Conservation (phyloP, 2,329 filamentous ascomycete genomes). For the Ceratocystis lukuohia region DNA sequence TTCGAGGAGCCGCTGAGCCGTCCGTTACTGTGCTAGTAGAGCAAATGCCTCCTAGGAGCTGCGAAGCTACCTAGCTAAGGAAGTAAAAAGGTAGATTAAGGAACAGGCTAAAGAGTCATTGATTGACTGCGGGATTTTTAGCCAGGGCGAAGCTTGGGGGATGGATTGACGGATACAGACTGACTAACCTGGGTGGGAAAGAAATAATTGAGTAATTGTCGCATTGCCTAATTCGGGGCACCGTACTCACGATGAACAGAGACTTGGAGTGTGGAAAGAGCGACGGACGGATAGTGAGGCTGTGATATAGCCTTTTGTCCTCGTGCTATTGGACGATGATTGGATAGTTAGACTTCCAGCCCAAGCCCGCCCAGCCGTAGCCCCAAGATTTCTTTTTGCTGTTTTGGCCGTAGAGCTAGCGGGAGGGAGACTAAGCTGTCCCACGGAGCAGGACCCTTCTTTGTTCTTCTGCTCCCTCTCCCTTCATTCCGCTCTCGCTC, state of each 20-base stretch:
- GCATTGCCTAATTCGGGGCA: neutral
- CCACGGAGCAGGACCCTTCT: neutral
- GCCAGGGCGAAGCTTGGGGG: neutral
- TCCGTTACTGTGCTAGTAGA: neutral
- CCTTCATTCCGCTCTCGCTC: neutral
- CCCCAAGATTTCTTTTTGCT: neutral
- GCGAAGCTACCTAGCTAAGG: neutral
- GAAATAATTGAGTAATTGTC: too few species aligned
- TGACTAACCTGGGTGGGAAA: too few species aligned
- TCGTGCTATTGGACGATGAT: neutral
- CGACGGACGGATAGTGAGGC: neutral
- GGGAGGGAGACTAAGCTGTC: neutral
- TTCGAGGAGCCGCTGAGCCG: neutral
- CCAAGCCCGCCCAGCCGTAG: neutral
- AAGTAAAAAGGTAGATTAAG: neutral
- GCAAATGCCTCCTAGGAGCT: too few species aligned
- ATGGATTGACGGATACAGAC: too few species aligned
- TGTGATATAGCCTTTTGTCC: neutral
- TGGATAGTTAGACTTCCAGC: neutral
- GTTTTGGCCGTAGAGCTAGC: neutral
- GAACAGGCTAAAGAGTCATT: neutral
- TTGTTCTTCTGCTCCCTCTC: neutral
- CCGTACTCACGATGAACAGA: neutral
- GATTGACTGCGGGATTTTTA: constrained; percentile 2
- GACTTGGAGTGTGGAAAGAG: neutral